These are phyloP conservation scores for Hypoxylon rubiginosum DNA, from an alignment of 2,329 filamentous ascomycete species.

Conservation along the genomic window DNA sequence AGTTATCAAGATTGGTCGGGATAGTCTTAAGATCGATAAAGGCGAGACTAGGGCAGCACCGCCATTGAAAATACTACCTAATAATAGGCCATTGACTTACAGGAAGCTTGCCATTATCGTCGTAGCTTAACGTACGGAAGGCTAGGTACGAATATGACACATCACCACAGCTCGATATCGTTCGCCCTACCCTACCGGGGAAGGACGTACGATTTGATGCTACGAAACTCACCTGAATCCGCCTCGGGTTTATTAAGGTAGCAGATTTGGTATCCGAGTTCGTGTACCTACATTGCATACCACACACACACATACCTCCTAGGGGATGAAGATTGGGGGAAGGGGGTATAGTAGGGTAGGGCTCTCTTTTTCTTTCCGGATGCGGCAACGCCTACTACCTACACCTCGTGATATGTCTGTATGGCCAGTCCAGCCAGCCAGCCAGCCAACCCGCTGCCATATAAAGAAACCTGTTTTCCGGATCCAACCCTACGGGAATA, in stretches of 20 bases:
- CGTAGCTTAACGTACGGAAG: constrained; percentile 15
- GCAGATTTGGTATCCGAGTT: background rate
- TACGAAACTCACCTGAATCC: background rate
- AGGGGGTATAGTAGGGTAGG: background rate
- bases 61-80: background rate
- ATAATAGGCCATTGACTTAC: constrained; percentile 1
- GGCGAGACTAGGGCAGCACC: constrained; percentile 3
- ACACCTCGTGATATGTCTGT: constrained; percentile 19
- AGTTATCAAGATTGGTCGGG: background rate
- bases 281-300: background rate
- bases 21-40: background rate
- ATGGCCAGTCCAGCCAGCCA: too few species aligned
- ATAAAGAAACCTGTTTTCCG: constrained; percentile 26
- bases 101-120: constrained; percentile 13
- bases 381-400: constrained; percentile 14
- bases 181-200: background rate
- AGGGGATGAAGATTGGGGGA: too few species aligned
- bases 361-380: constrained; percentile 18
- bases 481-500: constrained; percentile 32
- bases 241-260: background rate
- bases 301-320: background rate
- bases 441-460: constrained; percentile 4
- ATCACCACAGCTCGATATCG: constrained; percentile 3
- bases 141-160: constrained; percentile 14
- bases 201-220: background rate